Percentiles rank a stretch among this genome's conserved stretches.
phyloP scores from a whole-genome alignment of 768 basidiomycete species.

The Podaxis sp. region DNA sequence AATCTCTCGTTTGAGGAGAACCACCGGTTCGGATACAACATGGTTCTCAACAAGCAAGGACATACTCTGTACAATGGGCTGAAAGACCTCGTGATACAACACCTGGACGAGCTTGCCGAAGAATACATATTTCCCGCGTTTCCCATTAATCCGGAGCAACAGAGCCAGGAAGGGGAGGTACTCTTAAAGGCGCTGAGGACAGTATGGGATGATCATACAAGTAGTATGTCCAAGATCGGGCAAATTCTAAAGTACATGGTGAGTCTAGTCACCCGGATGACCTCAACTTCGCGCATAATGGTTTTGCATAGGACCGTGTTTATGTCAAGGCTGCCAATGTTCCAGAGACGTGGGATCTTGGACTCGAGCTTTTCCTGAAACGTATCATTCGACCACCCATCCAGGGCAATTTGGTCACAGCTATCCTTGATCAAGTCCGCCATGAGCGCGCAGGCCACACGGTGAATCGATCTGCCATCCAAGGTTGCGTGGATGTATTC shows the following conservation, averaged over 20 bases:
- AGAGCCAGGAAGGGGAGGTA: conserved; percentile 80
- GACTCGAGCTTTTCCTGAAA: conserved; percentile 78
- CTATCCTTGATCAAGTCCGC: conserved; percentile 84
- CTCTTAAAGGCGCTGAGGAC: conserved; percentile 79
- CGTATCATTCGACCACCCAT: conserved; percentile 82
- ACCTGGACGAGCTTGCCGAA: conserved; percentile 77
- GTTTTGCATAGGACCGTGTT: conserved; percentile 74
- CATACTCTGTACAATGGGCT: conserved; percentile 87
- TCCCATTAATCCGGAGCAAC: conserved; percentile 67
- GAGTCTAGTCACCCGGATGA: conserved; percentile 22
- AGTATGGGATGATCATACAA: conserved; percentile 93
- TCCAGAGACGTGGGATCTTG: conserved; percentile 79
- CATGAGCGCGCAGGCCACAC: conserved; percentile 90
- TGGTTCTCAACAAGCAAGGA: conserved; percentile 87
- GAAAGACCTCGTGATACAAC: conserved; percentile 72
- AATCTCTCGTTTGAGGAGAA: conserved; percentile 80
- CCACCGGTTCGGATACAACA: conserved; percentile 91
- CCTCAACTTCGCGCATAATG: not conserved
- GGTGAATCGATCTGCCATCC: conserved; percentile 89
- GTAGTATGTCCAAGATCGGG: conserved; percentile 83
- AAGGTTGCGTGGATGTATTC: conserved; percentile 86
- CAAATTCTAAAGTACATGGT: conserved; percentile 98
- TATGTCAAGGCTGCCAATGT: conserved; percentile 75
- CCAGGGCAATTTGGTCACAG: conserved; percentile 75
- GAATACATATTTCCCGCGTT: conserved; percentile 81